Percentiles rank a stretch among this genome's conserved stretches.
phyloP scores from a whole-genome alignment of 768 basidiomycete species.

The Leccinum imitatum region DNA sequence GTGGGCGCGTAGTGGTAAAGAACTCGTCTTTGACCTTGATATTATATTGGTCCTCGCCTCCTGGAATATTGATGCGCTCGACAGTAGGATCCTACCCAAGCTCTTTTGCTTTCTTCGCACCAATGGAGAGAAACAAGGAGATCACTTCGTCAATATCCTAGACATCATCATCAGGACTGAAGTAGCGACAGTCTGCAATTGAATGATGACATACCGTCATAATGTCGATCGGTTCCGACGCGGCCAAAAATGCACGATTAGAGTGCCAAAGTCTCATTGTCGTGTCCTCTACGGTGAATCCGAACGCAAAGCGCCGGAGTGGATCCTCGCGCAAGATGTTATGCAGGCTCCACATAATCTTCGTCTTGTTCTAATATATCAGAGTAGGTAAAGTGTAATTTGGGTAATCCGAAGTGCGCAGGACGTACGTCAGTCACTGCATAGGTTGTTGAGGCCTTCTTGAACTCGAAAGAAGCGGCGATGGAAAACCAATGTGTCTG shows the following conservation, averaged over 20 bases:
- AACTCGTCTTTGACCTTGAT: neutral
- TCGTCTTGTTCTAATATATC: constrained; percentile 6
- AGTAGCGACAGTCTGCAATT: too few relatives aligned
- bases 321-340: neutral
- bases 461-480: too few relatives aligned
- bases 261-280: constrained; percentile 28
- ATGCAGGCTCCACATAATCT: constrained; percentile 30
- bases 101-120: too few relatives aligned
- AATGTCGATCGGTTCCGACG: constrained; percentile 1
- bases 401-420: too few relatives aligned
- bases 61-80: neutral
- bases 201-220: neutral
- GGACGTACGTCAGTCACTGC: too few relatives aligned
- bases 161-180: too few relatives aligned
- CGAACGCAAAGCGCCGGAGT: neutral
- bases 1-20: neutral
- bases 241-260: neutral
- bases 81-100: constrained; percentile 15
- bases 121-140: too few relatives aligned
- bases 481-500: too few relatives aligned
- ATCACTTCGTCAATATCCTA: too few relatives aligned
- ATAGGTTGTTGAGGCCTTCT: too few relatives aligned
- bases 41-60: neutral
- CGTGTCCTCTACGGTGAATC: neutral
- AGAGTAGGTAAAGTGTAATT: neutral